Percentiles rank a stretch among this genome's conserved stretches.
These are phyloP conservation scores for Cladosporium sp. DNA, from an alignment of 2,329 filamentous ascomycete genomes.

Conservation along the genomic window DNA sequence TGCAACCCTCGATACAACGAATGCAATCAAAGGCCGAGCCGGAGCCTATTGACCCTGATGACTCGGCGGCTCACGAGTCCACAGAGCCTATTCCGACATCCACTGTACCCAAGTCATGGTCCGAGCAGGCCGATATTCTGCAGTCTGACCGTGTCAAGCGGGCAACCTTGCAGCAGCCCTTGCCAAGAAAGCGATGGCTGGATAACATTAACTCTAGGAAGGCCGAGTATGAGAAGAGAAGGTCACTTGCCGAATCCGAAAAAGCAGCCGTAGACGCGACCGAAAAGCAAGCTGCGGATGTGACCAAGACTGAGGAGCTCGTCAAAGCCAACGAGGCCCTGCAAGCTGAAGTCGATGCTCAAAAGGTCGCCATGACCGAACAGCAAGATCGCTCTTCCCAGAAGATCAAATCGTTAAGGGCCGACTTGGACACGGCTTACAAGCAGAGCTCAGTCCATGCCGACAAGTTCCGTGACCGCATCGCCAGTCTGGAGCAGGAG, in stretches of 20 bases:
- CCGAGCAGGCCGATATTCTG: slow-evolving; percentile 24
- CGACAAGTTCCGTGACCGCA: slow-evolving; percentile 9
- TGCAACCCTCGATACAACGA: slow-evolving; percentile 26
- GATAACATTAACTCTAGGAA: slow-evolving; percentile 25
- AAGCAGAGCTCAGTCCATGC: slow-evolving; percentile 27
- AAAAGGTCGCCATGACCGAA: slow-evolving; percentile 23
- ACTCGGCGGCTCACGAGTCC: slow-evolving; percentile 30
- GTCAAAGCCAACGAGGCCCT: slow-evolving; percentile 24
- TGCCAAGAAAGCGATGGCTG: slow-evolving; percentile 21
- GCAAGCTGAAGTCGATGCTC: slow-evolving; percentile 25
- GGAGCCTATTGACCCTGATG: slow-evolving; percentile 21
- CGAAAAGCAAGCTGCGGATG: too few relatives aligned
- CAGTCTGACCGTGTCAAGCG: slow-evolving; percentile 27
- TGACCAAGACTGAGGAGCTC: slow-evolving; percentile 15
- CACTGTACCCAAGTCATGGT: slow-evolving; percentile 24
- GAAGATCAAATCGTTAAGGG: slow-evolving; percentile 23
- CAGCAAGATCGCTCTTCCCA: slow-evolving; percentile 17
- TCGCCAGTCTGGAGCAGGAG: slow-evolving; percentile 15
- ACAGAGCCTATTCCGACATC: slow-evolving; percentile 21
- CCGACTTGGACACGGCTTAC: slow-evolving; percentile 26
- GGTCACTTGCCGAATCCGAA: slow-evolving; percentile 16
- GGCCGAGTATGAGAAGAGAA: slow-evolving; percentile 6
- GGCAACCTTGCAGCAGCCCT: slow-evolving; percentile 11
- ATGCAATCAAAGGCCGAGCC: slow-evolving; percentile 23
- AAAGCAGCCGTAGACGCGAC: background rate